Base-by-base conservation (phyloP, 192 early-diverging fungal genomes). In the Coemansia sp. region DNA sequence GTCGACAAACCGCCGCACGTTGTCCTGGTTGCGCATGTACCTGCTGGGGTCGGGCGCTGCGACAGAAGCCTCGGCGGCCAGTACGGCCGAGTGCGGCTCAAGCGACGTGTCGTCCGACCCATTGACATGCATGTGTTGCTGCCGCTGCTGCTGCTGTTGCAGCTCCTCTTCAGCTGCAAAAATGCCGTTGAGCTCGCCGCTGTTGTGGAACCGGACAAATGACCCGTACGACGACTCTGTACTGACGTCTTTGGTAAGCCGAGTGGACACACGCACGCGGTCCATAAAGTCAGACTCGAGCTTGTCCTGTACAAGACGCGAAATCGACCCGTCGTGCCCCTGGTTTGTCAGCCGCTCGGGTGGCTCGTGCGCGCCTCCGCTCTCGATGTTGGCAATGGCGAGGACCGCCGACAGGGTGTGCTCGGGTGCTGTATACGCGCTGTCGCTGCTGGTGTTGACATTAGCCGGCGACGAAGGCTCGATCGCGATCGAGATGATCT, bases 181-280 rank as follows among this genome's bases (percentile, higher is more conserved):
- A 2, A 81, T 73, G 45, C 65, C 73, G 33, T 66, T 81, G 56
- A 81, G 78, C 61, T 81, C 78, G 52, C 78, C 78, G 52, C 78
- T 81, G 42, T 68, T 66, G 56, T 81, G 78, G 67, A 76, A 81
- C 18, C 78, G 72, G n/a, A 81, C 56, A 70, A 81, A 81, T 12
- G 73, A 72, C 55, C 78, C 78, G 40, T 81, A 81, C 25, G 78
- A 81, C 17, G 78, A 76, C 56, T 76, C 70, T 16, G 73, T 48
- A 56, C 62, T 72, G 40, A 65, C 56, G n/a, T 72, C 61, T 3
- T 33, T 60, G 38, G 20, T 48, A 42, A 81, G 68, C 25, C 78
- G 73, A 42, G 78, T 75, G 29, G 78, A 81, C 5, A 81, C 62
- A 25, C 56, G 78, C 48, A 76, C 73, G 14, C 56, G 58, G 55